phyloP scores from a whole-genome alignment of 1,139 yeast genomes.

The Kurtzmaniella natalensis region DNA sequence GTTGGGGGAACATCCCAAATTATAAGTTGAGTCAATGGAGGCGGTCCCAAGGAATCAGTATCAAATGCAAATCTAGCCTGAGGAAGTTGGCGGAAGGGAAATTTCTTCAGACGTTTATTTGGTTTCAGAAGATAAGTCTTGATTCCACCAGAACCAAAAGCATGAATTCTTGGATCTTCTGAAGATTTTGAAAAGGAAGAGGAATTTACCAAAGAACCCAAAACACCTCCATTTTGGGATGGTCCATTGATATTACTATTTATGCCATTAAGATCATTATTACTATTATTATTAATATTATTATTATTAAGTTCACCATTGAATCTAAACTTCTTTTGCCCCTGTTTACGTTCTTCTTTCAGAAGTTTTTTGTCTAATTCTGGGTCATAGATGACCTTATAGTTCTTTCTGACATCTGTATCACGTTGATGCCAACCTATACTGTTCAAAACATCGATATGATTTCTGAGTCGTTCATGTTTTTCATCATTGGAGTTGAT shows the following conservation, averaged over 20 bases:
- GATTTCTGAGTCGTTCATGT: slow-evolving; percentile 29
- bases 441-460: slow-evolving; percentile 18
- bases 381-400: slow-evolving; percentile 55
- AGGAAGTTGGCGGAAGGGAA: slow-evolving; percentile 45
- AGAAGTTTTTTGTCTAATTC: slow-evolving; percentile 32
- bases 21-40: slow-evolving; percentile 67
- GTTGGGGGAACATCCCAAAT: slow-evolving; percentile 58
- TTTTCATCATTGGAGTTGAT: slow-evolving; percentile 28
- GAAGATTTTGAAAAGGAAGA: slow-evolving; percentile 5
- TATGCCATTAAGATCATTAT: too few relatives aligned
- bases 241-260: too few relatives aligned
- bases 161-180: slow-evolving; percentile 35
- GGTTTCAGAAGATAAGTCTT: slow-evolving; percentile 36
- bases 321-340: slow-evolving; percentile 33
- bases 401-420: slow-evolving; percentile 27
- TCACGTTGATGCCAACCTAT: slow-evolving; percentile 11
- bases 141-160: slow-evolving; percentile 15
- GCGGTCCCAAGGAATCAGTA: slow-evolving; percentile 68
- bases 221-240: too few relatives aligned
- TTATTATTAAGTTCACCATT: slow-evolving; percentile 25
- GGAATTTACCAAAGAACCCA: slow-evolving; percentile 7
- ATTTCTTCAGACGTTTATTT: slow-evolving; percentile 37
- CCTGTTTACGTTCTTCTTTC: slow-evolving; percentile 32
- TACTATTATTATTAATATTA: slow-evolving; percentile 17
- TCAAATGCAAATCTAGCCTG: slow-evolving; percentile 58